A percentile compares a stretch with the other conserved stretches of the same genome.
Conservation (phyloP, 306 rosid species). For the Calophaca sinica region DNA sequence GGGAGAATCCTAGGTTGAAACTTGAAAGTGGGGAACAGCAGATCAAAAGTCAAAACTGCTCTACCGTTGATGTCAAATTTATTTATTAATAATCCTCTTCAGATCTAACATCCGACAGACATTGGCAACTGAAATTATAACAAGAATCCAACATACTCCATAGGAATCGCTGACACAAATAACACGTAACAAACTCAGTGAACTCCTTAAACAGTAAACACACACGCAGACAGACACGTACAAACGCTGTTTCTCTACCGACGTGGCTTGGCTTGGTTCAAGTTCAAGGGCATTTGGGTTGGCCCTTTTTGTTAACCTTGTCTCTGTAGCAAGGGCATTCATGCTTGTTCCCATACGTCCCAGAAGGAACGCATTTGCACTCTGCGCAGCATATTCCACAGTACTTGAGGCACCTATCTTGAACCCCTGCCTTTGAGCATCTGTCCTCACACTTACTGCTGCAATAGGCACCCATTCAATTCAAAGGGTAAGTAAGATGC, state of each 20-base stretch:
- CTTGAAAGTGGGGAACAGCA: neutral
- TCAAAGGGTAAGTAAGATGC: neutral
- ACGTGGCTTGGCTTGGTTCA: too few species aligned
- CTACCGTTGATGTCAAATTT: slow-evolving; percentile 1
- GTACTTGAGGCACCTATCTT: slow-evolving; percentile 73
- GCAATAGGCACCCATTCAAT: slow-evolving; percentile 51
- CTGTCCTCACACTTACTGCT: slow-evolving; percentile 58
- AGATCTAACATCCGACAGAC: slow-evolving; percentile 12
- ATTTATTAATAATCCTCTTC: neutral
- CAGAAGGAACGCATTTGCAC: slow-evolving; percentile 89
- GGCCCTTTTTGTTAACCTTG: slow-evolving; percentile 64
- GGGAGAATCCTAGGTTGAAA: slow-evolving; percentile 36
- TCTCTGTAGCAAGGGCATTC: slow-evolving; percentile 85
- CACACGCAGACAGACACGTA: too few species aligned
- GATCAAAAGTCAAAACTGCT: neutral
- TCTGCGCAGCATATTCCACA: slow-evolving; percentile 70
- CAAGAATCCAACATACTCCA: neutral
- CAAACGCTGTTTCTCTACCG: neutral
- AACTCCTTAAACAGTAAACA: neutral
- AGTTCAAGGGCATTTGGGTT: slow-evolving; percentile 74
- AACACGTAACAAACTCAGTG: neutral
- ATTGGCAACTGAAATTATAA: neutral
- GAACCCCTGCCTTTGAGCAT: slow-evolving; percentile 64
- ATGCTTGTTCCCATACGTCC: slow-evolving; percentile 81
- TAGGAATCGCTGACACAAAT: neutral